These are phyloP conservation scores for Penicillium expansum DNA, from an alignment of 2,329 filamentous ascomycete species.

Conservation along the genomic window DNA sequence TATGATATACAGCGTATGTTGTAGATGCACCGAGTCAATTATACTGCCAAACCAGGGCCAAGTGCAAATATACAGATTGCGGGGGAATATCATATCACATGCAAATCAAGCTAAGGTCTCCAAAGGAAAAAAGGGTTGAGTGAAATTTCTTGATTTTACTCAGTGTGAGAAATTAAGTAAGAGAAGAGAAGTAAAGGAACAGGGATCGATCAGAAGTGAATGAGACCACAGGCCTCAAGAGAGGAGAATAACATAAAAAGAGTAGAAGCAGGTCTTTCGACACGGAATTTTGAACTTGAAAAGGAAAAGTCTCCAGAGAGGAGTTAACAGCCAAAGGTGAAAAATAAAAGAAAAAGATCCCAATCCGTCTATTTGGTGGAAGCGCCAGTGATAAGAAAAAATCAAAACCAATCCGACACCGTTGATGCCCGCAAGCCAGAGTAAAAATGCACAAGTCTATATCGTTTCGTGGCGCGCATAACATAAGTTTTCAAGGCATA, in stretches of 20 bases:
- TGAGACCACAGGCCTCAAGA: constrained; percentile 23
- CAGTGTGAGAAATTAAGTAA: constrained; percentile 17
- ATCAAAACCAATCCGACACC: constrained; percentile 33
- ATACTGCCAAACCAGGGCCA: not conserved
- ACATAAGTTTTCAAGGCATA: constrained; percentile 20
- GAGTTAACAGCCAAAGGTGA: constrained; percentile 13
- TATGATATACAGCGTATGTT: not conserved
- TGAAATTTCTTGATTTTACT: constrained; percentile 16
- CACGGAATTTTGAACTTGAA: constrained; percentile 20
- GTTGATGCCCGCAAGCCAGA: constrained; percentile 36
- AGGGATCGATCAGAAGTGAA: constrained; percentile 14
- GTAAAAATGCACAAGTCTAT: constrained; percentile 42
- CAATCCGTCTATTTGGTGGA: constrained; percentile 24
- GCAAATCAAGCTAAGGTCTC: not conserved
- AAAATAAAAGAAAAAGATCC: constrained; percentile 7
- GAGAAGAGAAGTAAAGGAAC: constrained; percentile 9
- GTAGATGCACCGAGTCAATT: not conserved
- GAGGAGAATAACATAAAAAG: constrained; percentile 20
- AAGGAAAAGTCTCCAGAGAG: constrained; percentile 2
- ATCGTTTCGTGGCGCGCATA: constrained; percentile 39
- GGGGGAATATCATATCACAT: constrained; percentile 8
- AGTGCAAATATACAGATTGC: not conserved
- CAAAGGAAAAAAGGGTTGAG: not conserved
- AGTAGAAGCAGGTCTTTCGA: constrained; percentile 8
- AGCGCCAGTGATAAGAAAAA: constrained; percentile 21